These are phyloP conservation scores for Ganoderma lucidum DNA, from an alignment of 1,284 basidiomycete species.

Conservation along the genomic window DNA sequence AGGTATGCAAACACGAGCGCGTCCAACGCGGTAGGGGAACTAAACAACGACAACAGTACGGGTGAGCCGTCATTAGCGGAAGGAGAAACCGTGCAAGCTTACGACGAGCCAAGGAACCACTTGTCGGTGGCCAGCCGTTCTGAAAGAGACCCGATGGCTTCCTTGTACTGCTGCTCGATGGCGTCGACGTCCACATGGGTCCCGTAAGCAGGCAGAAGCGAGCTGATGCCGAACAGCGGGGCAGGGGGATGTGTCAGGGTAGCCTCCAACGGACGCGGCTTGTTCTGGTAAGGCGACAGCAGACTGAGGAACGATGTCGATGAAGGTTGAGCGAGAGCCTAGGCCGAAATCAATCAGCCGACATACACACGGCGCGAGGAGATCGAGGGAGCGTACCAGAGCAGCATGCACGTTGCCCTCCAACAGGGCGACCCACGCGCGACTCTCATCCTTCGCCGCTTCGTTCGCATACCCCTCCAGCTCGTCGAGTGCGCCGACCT, in stretches of 20 bases:
- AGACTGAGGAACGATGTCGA: constrained; percentile 48
- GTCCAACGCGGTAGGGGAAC: constrained; percentile 77
- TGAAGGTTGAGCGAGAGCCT: constrained; percentile 58
- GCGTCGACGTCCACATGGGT: constrained; percentile 56
- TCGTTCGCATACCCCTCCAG: constrained; percentile 74
- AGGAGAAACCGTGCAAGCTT: constrained; percentile 35
- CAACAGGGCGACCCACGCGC: constrained; percentile 79
- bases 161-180: constrained; percentile 67
- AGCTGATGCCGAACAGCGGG: constrained; percentile 71
- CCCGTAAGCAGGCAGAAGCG: constrained; percentile 67
- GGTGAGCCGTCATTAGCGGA: constrained; percentile 14
- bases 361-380: not conserved
- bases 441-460: constrained; percentile 70
- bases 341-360: constrained; percentile 34
- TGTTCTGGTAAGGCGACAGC: constrained; percentile 46
- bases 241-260: constrained; percentile 69
- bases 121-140: constrained; percentile 75
- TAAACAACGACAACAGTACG: constrained; percentile 40
- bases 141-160: constrained; percentile 75
- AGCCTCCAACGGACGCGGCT: constrained; percentile 44
- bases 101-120: constrained; percentile 83
- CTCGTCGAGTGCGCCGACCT: constrained; percentile 50
- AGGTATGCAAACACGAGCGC: constrained; percentile 83
- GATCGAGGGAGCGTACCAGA: constrained; percentile 54
- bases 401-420: constrained; percentile 80